A percentile compares a stretch with the other conserved stretches of the same genome.
phyloP scores from a whole-genome alignment of 1,284 basidiomycete species.

The Trichosporon ovoides region DNA sequence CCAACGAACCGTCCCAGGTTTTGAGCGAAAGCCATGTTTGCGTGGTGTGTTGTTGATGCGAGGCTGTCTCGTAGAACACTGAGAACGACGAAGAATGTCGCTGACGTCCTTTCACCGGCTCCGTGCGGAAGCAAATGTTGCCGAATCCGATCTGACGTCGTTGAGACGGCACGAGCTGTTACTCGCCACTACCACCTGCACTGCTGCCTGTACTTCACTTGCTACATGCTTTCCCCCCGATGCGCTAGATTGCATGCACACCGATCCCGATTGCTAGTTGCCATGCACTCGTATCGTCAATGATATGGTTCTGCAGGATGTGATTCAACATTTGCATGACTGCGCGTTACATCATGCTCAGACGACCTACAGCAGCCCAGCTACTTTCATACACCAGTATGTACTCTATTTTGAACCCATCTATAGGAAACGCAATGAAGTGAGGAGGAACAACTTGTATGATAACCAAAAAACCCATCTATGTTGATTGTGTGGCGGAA shows the following conservation, averaged over 20 bases:
- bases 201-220: too few species aligned
- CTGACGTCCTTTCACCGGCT: conserved; percentile 1
- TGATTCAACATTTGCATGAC: too few species aligned
- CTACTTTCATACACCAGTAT: neutral
- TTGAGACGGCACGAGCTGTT: neutral
- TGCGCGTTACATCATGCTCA: too few species aligned
- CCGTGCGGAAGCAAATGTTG: neutral
- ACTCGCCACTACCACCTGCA: too few species aligned
- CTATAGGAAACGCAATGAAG: neutral
- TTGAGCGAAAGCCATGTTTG: conserved; percentile 31
- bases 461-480: neutral
- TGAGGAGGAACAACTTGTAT: conserved; percentile 1
- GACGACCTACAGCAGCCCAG: too few species aligned
- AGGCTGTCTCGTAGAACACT: neutral
- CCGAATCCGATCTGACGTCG: neutral
- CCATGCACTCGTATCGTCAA: too few species aligned
- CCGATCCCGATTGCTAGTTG: neutral
- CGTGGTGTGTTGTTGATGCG: neutral
- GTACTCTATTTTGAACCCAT: neutral
- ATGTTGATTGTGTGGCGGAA: too few species aligned
- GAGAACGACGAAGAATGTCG: conserved; percentile 2
- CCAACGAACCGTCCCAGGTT: conserved; percentile 33
- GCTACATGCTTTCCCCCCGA: too few species aligned
- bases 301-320: too few species aligned
- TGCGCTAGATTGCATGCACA: too few species aligned